Evolutionary conservation across 1,284 basidiomycete species (phyloP), one percentile per base, ranked within the genome.

Genomic region (Pseudozyma thailandica): DNA sequence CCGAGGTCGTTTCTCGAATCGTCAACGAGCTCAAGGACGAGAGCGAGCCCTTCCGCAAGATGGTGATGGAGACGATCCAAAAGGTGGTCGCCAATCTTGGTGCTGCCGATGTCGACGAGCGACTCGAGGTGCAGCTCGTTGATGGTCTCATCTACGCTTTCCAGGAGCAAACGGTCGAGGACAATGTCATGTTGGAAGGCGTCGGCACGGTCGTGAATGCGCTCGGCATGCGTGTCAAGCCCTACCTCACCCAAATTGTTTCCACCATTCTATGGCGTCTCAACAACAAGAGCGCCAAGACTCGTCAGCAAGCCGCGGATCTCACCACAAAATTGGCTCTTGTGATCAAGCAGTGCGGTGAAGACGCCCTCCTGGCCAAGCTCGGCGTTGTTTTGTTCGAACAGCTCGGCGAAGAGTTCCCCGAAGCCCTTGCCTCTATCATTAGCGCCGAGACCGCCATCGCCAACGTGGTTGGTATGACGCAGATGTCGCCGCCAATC

Each of bases 21-120:
- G 94, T 96, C 62, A 96, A 98, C 82, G 94, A 96, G 82, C 86
- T 98, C 70, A 98, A 98, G 86, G 85, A 85, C 64, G 85, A 85
- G 63, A 84, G 81, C 69, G 96, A 98, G 85, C 93, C 94, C 6
- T 98, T 95, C 86, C 87, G 95, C 72, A 98, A 98, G 87, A 98
- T 98, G 96, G 94, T 97, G 39, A 98, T 98, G 95, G 96, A 98
- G 86, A 98, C 96, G 0, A 97, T 98, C 77, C 96, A 94, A 21
- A 96, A 97, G 83, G 96, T 98, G 35, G 88, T 99, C 28, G 89
- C 90, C 7, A 91, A 90, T 12, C 88, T 96, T 4, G 94, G 96
- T 56, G 93, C 95, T 2, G 92, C 94, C 1, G 96, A 98, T 80
- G 92, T 98, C 60, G 95, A 98, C 81, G 94, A 98, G 84, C 88